Evolutionary conservation across 2,329 filamentous ascomycete species (phyloP).

Genomic region (Neonectria faginata): DNA sequence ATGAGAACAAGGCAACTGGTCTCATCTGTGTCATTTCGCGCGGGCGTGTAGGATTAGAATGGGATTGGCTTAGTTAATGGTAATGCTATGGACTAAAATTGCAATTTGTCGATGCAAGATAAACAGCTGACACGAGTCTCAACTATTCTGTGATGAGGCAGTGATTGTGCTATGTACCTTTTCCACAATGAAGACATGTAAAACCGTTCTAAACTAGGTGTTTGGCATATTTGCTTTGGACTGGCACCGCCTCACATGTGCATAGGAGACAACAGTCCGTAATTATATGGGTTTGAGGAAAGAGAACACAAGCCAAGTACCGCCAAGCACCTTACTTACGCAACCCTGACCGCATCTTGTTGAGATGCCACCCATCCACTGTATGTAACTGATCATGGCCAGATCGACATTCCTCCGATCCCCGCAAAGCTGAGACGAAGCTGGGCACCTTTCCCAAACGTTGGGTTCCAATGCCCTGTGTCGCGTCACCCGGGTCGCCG

Average conservation of each 20-base stretch:
- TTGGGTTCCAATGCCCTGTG: not conserved
- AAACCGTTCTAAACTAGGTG: not conserved
- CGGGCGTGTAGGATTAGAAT: constrained; percentile 32
- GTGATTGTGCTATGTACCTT: not conserved
- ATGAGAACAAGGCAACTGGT: constrained; percentile 11
- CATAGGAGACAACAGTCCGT: not conserved
- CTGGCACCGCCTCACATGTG: constrained; percentile 4
- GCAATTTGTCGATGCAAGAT: not conserved
- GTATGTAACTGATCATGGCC: constrained; percentile 1
- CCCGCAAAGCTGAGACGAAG: not conserved
- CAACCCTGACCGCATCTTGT: constrained; percentile 9
- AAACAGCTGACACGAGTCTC: not conserved
- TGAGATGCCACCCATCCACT: constrained; percentile 2
- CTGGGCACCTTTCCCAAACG: not conserved
- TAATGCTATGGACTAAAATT: constrained; percentile 27
- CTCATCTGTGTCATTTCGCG: constrained; percentile 17
- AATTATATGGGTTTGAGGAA: not conserved
- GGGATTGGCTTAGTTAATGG: constrained; percentile 35
- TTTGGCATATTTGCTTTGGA: constrained; percentile 12
- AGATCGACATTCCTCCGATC: not conserved
- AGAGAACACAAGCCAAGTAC: constrained; percentile 6
- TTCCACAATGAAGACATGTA: not conserved
- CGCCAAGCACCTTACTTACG: not conserved
- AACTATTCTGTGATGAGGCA: not conserved
- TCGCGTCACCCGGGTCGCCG: constrained; percentile 7